Percentiles rank a stretch among this genome's conserved stretches.
These are phyloP conservation scores for Tulasnella sp. DNA, from an alignment of 768 basidiomycete species.

Conservation along the genomic window DNA sequence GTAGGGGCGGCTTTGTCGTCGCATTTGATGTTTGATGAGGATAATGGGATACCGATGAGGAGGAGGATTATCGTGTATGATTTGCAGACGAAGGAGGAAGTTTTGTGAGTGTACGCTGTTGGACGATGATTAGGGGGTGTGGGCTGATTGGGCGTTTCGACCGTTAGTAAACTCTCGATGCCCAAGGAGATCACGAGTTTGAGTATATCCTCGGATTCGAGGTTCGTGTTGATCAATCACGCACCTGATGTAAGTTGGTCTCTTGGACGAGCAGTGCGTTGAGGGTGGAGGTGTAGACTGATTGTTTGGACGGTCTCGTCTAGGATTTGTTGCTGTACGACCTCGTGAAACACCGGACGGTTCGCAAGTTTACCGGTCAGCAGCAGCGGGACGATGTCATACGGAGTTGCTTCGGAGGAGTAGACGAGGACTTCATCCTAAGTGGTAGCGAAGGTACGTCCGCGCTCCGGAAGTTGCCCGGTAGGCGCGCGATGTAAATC, in stretches of 20 bases:
- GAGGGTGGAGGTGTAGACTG: not conserved
- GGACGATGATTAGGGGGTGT: constrained; percentile 16
- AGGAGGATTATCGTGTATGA: constrained; percentile 68
- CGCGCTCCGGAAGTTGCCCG: not conserved
- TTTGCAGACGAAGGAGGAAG: constrained; percentile 55
- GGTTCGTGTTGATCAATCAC: constrained; percentile 78
- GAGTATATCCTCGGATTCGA: constrained; percentile 77
- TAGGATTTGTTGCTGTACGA: constrained; percentile 91
- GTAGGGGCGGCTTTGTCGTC: constrained; percentile 7
- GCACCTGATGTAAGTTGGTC: constrained; percentile 73
- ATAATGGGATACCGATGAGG: constrained; percentile 27
- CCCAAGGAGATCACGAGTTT: constrained; percentile 78
- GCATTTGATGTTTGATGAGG: constrained; percentile 1
- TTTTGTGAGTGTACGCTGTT: constrained; percentile 46
- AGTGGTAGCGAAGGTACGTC: constrained; percentile 92
- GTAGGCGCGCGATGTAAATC: not conserved
- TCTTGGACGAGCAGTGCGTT: constrained; percentile 27
- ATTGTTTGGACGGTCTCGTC: constrained; percentile 21
- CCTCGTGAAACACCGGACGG: constrained; percentile 53
- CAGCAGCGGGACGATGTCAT: constrained; percentile 78
- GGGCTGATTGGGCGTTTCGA: constrained; percentile 15
- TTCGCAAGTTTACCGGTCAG: constrained; percentile 81
- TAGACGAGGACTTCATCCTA: constrained; percentile 78
- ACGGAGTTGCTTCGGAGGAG: constrained; percentile 88
- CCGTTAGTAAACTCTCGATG: constrained; percentile 24